These are phyloP conservation scores for Pichia nakasei DNA, from an alignment of 805 yeast genomes.

Conservation along the genomic window DNA sequence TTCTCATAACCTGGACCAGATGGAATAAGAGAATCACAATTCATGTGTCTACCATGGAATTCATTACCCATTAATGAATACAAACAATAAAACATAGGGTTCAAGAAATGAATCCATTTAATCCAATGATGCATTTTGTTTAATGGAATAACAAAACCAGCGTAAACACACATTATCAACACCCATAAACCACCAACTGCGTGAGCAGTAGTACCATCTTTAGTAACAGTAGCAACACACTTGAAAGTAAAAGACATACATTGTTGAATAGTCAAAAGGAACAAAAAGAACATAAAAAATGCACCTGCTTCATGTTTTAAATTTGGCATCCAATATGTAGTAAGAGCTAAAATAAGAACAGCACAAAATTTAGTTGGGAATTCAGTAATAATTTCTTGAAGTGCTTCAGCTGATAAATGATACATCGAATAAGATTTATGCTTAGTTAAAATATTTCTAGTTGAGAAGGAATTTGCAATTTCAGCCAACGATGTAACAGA, in stretches of 20 bases:
- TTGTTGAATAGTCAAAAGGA: constrained; percentile 29
- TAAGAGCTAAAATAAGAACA: constrained; percentile 36
- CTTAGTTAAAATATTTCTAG: constrained; percentile 54
- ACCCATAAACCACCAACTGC: constrained; percentile 49
- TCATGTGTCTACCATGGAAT: constrained; percentile 45
- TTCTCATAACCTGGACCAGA: constrained; percentile 39
- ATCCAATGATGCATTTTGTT: constrained; percentile 55
- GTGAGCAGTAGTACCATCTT: constrained; percentile 49
- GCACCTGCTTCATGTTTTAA: constrained; percentile 46
- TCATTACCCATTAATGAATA: constrained; percentile 51
- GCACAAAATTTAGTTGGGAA: constrained; percentile 48
- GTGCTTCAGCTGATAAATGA: constrained; percentile 58
- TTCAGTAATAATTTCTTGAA: constrained; percentile 47
- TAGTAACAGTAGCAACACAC: constrained; percentile 42
- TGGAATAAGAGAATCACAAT: constrained; percentile 43
- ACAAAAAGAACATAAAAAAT: constrained; percentile 48
- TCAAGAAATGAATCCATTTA: constrained; percentile 43
- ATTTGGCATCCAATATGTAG: constrained; percentile 43
- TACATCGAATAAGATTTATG: constrained; percentile 57
- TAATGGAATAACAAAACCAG: constrained; percentile 58
- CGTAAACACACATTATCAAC: constrained; percentile 44
- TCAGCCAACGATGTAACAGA: constrained; percentile 56
- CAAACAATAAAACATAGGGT: constrained; percentile 40
- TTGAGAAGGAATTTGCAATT: constrained; percentile 48
- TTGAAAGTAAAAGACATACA: constrained; percentile 45